These are phyloP conservation scores for Mycena leptocephala DNA, from an alignment of 768 basidiomycete species.

Conservation along the genomic window DNA sequence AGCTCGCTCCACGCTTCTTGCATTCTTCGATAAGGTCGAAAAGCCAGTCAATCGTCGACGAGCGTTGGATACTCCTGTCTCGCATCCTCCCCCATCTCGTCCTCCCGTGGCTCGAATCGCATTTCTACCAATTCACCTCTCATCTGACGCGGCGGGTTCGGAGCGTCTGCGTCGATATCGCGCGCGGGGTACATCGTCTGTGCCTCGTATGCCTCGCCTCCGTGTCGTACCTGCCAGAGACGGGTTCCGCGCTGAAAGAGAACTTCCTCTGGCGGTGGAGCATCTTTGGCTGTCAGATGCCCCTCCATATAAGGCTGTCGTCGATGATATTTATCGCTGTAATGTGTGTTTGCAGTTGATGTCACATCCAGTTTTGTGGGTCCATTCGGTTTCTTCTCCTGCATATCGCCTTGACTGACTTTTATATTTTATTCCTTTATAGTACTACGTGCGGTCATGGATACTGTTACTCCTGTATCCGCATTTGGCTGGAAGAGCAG, in stretches of 20 bases:
- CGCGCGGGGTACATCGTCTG: background rate
- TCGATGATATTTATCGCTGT: background rate
- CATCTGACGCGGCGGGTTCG: background rate
- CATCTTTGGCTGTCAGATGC: background rate
- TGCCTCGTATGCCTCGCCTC: background rate
- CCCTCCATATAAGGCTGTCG: background rate
- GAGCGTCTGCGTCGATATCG: background rate
- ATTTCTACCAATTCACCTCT: background rate
- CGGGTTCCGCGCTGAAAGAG: background rate
- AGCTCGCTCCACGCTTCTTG: too few relatives aligned
- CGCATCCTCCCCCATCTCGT: too few relatives aligned
- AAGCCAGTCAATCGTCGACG: too few relatives aligned
- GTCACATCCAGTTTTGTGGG: background rate
- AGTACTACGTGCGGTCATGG: background rate
- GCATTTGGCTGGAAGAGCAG: background rate
- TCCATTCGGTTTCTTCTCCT: background rate
- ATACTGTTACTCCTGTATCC: background rate
- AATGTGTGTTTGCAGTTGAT: background rate
- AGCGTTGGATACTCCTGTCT: too few relatives aligned
- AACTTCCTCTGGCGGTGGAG: background rate
- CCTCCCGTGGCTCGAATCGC: too few relatives aligned
- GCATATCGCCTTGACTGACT: too few relatives aligned
- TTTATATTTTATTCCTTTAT: too few relatives aligned
- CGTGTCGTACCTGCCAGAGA: background rate
- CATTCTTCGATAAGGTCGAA: too few relatives aligned